phyloP scores from a whole-genome alignment of 805 yeast species.

The Danielia oregonensis region DNA sequence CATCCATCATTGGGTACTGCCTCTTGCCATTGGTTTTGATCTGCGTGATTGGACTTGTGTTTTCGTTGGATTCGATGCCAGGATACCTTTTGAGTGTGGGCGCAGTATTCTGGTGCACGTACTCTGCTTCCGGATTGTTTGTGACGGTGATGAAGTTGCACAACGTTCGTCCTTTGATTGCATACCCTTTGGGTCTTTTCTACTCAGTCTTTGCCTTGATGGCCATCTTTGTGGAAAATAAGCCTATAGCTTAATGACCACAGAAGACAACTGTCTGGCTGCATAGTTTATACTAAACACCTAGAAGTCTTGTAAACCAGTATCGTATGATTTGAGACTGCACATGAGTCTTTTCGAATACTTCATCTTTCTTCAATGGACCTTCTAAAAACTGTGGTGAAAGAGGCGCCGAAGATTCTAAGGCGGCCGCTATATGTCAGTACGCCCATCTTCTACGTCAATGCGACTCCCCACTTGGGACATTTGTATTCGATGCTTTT shows the following conservation, averaged over 20 bases:
- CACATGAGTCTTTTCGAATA: too few species aligned
- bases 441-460: constrained; percentile 94
- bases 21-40: constrained; percentile 81
- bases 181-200: constrained; percentile 88
- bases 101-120: constrained; percentile 86
- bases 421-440: constrained; percentile 58
- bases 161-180: constrained; percentile 85
- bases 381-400: too few species aligned
- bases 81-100: constrained; percentile 70
- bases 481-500: constrained; percentile 85
- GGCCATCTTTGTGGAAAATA: constrained; percentile 74
- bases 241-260: constrained; percentile 6
- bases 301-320: background rate
- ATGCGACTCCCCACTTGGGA: constrained; percentile 92
- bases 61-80: constrained; percentile 63
- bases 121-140: constrained; percentile 89
- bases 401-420: too few species aligned
- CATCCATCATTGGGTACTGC: constrained; percentile 92
- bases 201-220: constrained; percentile 92
- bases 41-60: constrained; percentile 65
- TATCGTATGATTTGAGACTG: background rate
- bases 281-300: too few species aligned
- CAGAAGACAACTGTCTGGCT: background rate
- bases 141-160: constrained; percentile 78
- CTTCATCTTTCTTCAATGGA: too few species aligned